Conservation (phyloP, 164 flowering plant genomes). For the Tinospora cordifolia region DNA sequence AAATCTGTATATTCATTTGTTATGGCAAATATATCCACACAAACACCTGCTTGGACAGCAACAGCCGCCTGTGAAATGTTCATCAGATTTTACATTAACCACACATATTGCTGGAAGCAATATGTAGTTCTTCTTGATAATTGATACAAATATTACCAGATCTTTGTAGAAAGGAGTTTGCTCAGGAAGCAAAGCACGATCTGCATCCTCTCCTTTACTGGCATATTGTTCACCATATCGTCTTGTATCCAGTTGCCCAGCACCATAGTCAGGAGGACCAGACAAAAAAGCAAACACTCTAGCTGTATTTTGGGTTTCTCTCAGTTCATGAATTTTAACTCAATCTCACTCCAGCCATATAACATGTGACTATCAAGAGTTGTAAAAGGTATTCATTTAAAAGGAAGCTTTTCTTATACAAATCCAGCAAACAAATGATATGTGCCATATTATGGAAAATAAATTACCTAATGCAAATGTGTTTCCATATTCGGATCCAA, state of each 20-base stretch:
- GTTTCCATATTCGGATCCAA: conserved; percentile 95
- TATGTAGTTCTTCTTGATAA: background rate
- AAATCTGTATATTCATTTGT: conserved; percentile 97
- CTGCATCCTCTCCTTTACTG: conserved; percentile 98
- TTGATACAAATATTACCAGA: conserved; percentile 41
- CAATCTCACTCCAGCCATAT: background rate
- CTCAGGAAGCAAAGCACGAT: conserved; percentile 95
- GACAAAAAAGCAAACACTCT: conserved; percentile 93
- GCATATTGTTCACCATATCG: conserved; percentile 99
- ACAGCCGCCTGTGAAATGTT: conserved; percentile 74
- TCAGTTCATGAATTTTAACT: conserved; percentile 5
- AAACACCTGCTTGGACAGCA: conserved; percentile 99
- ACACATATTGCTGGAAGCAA: conserved; percentile 2
- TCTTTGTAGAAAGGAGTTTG: conserved; percentile 97
- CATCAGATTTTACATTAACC: conserved; percentile 19
- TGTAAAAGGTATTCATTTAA: background rate
- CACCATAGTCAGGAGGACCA: conserved; percentile 98
- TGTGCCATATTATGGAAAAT: conserved; percentile 4
- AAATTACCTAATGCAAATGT: conserved; percentile 83
- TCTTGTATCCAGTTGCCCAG: conserved; percentile 90
- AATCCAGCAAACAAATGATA: background rate
- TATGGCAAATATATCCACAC: conserved; percentile 95
- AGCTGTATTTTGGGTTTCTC: conserved; percentile 43
- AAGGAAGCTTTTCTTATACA: background rate
- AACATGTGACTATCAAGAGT: conserved; percentile 1